Evolutionary conservation across 371 early-diverging fungal species (phyloP).

Genomic region (Lichtheimia hyalospora): DNA sequence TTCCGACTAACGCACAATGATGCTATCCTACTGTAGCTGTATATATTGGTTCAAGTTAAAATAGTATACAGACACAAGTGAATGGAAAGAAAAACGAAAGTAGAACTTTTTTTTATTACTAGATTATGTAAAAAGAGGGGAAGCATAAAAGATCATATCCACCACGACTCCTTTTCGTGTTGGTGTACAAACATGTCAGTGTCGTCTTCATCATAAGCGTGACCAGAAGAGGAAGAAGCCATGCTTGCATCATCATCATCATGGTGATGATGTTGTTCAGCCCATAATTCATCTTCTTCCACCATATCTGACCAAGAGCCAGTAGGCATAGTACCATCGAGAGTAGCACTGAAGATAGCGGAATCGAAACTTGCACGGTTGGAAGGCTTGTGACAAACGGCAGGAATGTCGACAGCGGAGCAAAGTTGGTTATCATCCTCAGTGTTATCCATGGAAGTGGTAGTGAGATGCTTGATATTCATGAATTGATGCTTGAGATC

Average conservation of each 20-base stretch:
- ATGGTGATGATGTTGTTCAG: not conserved
- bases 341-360: slow-evolving; percentile 30
- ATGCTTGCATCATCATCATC: not conserved
- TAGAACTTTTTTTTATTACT: too few relatives aligned
- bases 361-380: slow-evolving; percentile 32
- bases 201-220: slow-evolving; percentile 19
- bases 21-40: too few relatives aligned
- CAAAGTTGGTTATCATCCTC: slow-evolving; percentile 5
- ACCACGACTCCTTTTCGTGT: slow-evolving; percentile 43
- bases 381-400: slow-evolving; percentile 7
- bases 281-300: slow-evolving; percentile 23
- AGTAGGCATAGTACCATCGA: not conserved
- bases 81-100: too few relatives aligned
- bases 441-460: slow-evolving; percentile 3
- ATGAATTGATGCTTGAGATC: slow-evolving; percentile 24
- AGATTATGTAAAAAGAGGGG: too few relatives aligned
- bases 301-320: slow-evolving; percentile 50
- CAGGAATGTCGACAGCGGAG: slow-evolving; percentile 19
- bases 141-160: slow-evolving; percentile 21
- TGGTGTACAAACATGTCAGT: slow-evolving; percentile 36
- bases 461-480: slow-evolving; percentile 10
- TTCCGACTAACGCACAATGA: too few relatives aligned
- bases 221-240: not conserved
- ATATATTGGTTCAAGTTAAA: too few relatives aligned
- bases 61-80: too few relatives aligned